Base-by-base conservation (phyloP, 176 grass and related monocot species). In the Coix lacrymajobi region DNA sequence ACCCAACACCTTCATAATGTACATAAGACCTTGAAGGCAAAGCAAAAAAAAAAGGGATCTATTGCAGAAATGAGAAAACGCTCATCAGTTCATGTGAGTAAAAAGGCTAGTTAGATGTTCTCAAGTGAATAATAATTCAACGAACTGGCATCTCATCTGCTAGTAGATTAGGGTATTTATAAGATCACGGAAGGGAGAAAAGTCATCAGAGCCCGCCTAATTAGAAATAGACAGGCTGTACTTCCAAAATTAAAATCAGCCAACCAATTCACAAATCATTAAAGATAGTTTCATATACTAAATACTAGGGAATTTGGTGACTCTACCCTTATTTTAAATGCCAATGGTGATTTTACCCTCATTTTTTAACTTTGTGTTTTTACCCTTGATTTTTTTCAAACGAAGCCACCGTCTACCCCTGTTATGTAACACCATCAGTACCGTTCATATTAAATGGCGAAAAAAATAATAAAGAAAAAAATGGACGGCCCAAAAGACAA, bases 101-200 rank as follows among this genome's bases (percentile, higher is more conserved):
- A 44, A 17, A 44, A 72, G 36, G 11, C 11, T 48, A 57, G 37
- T 66, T 54, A 80, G 3, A 10, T 81, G 62, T 43, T 75, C 71
- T 69, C 80, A 22, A 61, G 22, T 69, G 29, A 76, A 87, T 36
- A 66, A 4, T 72, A 43, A 65, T 75, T 58, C 36, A 38, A 56
- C 6, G n/a, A 54, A 69, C 7, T 40, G 30, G 33, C 60, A 66
- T 76, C 70, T n/a, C 13, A 14, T 77, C 31, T 70, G 30, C 49
- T 61, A 37, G 38, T 25, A 82, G 52, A 71, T 56, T 36, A 56
- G 6, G 41, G 5, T 16, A 70, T 43, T n/a, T n/a, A n/a, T 77
- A 65, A 67, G 37, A 66, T 88, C 37, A 79, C 31, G 30, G 20
- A 84, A 44, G 22, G 25, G 33, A 69, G 19, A 36, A 20, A 83